Percentiles rank a stretch among this genome's conserved stretches.
Evolutionary conservation across 495 filamentous ascomycete genomes (phyloP).

Genomic region (Margaritispora aquatica): DNA sequence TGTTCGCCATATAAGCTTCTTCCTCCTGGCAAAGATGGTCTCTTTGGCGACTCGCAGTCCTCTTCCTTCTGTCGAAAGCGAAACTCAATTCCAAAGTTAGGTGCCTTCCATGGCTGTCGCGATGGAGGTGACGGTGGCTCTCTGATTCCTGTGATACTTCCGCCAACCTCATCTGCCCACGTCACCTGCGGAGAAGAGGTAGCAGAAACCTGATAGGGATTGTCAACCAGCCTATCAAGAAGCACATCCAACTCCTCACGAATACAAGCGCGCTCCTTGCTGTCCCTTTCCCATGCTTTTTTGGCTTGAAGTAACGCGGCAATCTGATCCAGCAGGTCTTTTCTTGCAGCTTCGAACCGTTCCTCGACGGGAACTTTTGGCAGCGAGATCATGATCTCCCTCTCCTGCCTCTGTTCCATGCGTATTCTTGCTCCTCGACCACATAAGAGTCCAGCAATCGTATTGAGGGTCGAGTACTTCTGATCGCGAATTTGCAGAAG

Average conservation of each 20-base stretch:
- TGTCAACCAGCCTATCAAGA: background rate
- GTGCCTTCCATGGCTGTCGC: background rate
- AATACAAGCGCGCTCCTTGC: background rate
- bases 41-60: background rate
- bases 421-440: background rate
- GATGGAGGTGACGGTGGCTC: background rate
- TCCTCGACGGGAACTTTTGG: background rate
- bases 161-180: conserved; percentile 4
- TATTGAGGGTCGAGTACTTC: background rate
- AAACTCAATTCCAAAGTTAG: conserved; percentile 6
- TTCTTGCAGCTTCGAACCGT: background rate
- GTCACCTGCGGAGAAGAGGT: background rate
- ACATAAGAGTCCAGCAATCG: background rate
- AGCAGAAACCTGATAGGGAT: background rate
- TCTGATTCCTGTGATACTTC: background rate
- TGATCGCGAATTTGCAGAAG: background rate
- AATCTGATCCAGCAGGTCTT: background rate
- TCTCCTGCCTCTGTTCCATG: background rate
- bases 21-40: background rate
- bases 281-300: background rate
- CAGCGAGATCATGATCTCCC: background rate
- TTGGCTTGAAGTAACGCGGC: background rate
- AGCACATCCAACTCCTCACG: background rate
- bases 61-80: background rate
- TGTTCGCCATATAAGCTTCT: background rate